A percentile compares a stretch with the other conserved stretches of the same genome.
Conservation (phyloP, 805 yeast species). For the Groenewaldozyma salmanticensis region DNA sequence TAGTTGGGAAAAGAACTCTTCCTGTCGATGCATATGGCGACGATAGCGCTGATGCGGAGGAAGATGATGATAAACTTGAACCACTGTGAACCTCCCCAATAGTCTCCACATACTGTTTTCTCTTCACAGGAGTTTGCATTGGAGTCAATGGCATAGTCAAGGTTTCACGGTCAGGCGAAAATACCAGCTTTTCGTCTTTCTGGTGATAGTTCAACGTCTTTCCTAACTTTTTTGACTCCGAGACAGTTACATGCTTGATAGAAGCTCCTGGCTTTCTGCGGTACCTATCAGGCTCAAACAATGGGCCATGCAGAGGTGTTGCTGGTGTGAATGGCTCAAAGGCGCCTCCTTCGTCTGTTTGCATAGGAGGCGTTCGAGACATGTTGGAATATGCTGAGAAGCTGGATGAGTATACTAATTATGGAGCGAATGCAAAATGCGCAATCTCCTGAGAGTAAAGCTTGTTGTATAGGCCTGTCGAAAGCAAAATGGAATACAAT, state of each 20-base stretch:
- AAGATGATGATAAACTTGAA: no score
- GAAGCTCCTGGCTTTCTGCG: constrained; percentile 3
- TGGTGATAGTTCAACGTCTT: no score
- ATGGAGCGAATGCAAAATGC: background rate
- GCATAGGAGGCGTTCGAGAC: constrained; percentile 8
- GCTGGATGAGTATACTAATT: background rate
- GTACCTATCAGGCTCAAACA: constrained; percentile 17
- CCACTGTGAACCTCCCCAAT: no score
- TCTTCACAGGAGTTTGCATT: constrained; percentile 17
- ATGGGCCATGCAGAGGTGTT: constrained; percentile 18
- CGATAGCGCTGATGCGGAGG: background rate
- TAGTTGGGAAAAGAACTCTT: constrained; percentile 18
- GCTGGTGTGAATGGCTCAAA: constrained; percentile 14
- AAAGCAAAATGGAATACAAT: background rate
- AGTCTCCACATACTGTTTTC: constrained; percentile 11
- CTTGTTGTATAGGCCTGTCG: background rate
- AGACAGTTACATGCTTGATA: no score
- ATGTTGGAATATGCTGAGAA: no score
- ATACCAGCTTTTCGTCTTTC: no score
- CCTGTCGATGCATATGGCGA: no score
- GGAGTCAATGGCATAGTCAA: constrained; percentile 16
- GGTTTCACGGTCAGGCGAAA: background rate
- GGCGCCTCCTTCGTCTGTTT: constrained; percentile 11
- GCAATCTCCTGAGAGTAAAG: background rate
- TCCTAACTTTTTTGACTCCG: background rate